Percentiles rank a stretch among this genome's conserved stretches.
Evolutionary conservation across 305 asterid genomes (phyloP).

Genomic region (Fraxinus paxiana): DNA sequence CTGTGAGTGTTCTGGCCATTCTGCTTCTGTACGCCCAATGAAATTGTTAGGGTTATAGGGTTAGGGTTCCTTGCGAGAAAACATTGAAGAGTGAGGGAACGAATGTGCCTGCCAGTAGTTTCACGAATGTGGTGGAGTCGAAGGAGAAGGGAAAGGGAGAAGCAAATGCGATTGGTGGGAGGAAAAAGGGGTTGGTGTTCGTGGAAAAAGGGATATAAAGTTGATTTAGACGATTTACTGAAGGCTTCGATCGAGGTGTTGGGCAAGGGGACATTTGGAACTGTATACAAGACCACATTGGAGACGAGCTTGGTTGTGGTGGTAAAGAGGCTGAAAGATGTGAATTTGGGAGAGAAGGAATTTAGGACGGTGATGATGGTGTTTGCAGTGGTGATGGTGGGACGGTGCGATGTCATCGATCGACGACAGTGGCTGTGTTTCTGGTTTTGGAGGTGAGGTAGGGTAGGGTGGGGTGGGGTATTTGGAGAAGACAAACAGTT

Average conservation of each 20-base stretch:
- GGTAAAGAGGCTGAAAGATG: slow-evolving; percentile 52
- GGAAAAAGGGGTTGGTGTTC: slow-evolving; percentile 38
- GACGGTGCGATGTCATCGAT: too few species aligned
- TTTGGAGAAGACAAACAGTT: too few species aligned
- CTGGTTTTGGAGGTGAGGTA: too few species aligned
- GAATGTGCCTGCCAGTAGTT: background rate
- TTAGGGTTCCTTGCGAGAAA: slow-evolving; percentile 26
- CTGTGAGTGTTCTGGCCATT: too few species aligned
- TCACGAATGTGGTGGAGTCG: slow-evolving; percentile 21
- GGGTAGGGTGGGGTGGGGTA: too few species aligned
- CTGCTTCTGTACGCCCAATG: too few species aligned
- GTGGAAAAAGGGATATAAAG: slow-evolving; percentile 38
- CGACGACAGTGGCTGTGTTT: too few species aligned
- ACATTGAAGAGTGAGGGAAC: slow-evolving; percentile 14
- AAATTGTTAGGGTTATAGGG: slow-evolving; percentile 6
- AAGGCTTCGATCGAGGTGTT: slow-evolving; percentile 54
- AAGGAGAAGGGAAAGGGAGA: slow-evolving; percentile 33
- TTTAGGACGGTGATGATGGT: slow-evolving; percentile 14
- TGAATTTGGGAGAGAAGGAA: slow-evolving; percentile 43
- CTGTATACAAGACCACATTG: slow-evolving; percentile 51
- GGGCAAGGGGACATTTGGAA: slow-evolving; percentile 54
- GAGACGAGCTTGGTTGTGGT: slow-evolving; percentile 39
- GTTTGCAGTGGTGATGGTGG: too few species aligned
- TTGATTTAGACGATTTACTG: slow-evolving; percentile 51
- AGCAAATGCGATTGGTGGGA: slow-evolving; percentile 17